Evolutionary conservation across 495 filamentous ascomycete species (phyloP).

Genomic region (Entonaema liquescens): DNA sequence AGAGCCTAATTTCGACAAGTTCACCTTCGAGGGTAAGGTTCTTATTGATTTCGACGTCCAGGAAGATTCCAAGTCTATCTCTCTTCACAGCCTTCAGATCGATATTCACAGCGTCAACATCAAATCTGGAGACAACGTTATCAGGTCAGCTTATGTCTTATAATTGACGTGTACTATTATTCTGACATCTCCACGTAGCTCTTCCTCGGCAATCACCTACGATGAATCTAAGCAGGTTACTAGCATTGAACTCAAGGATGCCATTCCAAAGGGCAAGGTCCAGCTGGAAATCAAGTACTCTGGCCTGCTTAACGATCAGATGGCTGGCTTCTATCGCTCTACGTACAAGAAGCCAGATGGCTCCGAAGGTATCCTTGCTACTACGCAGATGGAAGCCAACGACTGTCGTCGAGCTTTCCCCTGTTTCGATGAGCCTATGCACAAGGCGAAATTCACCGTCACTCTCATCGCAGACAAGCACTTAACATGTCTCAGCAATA

Average conservation of each 20-base stretch:
- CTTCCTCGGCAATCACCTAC: constrained; percentile 65
- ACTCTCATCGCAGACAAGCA: constrained; percentile 78
- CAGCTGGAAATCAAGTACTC: constrained; percentile 72
- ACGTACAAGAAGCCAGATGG: constrained; percentile 75
- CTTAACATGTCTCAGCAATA: constrained; percentile 80
- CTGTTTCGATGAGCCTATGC: constrained; percentile 79
- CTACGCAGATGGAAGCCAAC: constrained; percentile 85
- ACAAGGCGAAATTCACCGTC: constrained; percentile 77
- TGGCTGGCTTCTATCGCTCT: constrained; percentile 84
- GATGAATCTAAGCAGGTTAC: constrained; percentile 71
- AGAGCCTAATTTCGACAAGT: constrained; percentile 75
- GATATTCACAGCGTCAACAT: constrained; percentile 81
- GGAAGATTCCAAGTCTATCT: constrained; percentile 85
- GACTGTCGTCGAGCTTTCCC: constrained; percentile 79
- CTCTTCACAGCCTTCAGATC: constrained; percentile 87
- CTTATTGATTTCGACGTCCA: constrained; percentile 80
- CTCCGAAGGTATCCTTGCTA: constrained; percentile 69
- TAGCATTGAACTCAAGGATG: constrained; percentile 69
- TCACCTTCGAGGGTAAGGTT: constrained; percentile 75
- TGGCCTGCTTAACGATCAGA: constrained; percentile 77
- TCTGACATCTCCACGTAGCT: constrained; percentile 48
- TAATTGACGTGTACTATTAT: constrained; percentile 5
- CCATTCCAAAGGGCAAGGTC: constrained; percentile 67
- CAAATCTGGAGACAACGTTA: constrained; percentile 57
- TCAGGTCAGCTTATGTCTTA: constrained; percentile 39